Base-by-base conservation (phyloP, 129 eudicot genomes). In the Flaveria robusta region DNA sequence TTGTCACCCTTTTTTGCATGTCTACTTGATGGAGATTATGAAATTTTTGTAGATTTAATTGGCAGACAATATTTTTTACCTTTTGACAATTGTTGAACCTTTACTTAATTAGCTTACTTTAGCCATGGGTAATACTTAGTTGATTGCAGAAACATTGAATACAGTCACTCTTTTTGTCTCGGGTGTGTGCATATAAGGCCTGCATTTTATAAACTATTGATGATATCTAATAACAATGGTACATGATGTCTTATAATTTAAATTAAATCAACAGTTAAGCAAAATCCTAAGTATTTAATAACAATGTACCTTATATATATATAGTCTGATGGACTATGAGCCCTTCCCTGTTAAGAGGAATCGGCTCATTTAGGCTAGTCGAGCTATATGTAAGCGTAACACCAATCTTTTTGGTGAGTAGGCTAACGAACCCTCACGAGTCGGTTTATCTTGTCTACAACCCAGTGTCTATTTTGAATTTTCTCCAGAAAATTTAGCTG, bases 71-170 rank as follows among this genome's bases (percentile, higher is more conserved):
- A 46, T 45, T 2, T 47, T 46, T 64, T 62, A 29, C 47, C 37
- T 23, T 77, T 54, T 41, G 74, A 50, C 67, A 52, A 41, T 39
- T 24, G 56, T 46, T 52, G n/a, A 52, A 55, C 45, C 47, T 54
- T 76, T 76, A 37, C 41, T 14, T 39, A 54, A 15, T 9, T 39
- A 76, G 74, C 50, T 12, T 41, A 52, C 74, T 49, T 76, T 65
- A 65, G 54, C 19, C 67, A 49, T 76, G 55, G 31, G 47, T 37
- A 50, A 14, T 19, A 34, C 49, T 34, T 60, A 9, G 9, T 45
- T 64, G 31, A 59, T 45, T 74, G 43, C 20, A 70, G 13, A 70
- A 70, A n/a, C 45, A 50, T 26, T 15, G 47, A 9, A 71, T 51
- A 2, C 18, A 71, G 7, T 52, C 65, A 71, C 76, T 47, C 66